These are phyloP conservation scores for Zymoseptoria passerinii DNA, from an alignment of 2,329 filamentous ascomycete genomes.

Conservation along the genomic window DNA sequence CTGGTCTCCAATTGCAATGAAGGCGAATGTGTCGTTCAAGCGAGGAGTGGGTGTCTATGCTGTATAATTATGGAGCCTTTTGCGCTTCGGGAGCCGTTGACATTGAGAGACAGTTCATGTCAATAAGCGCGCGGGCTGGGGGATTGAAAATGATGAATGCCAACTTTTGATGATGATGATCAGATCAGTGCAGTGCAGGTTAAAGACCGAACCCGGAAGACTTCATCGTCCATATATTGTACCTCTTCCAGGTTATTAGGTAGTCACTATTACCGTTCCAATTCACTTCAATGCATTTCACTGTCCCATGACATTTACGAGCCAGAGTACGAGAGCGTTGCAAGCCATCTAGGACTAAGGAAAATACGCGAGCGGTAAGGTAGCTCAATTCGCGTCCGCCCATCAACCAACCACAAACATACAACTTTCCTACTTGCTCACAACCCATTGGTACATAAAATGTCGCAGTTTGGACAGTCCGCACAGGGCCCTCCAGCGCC, in stretches of 20 bases:
- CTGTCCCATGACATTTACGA: neutral
- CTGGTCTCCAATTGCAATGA: neutral
- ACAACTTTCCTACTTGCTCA: neutral
- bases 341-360: slow-evolving; percentile 2
- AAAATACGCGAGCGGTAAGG: slow-evolving; percentile 1
- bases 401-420: neutral
- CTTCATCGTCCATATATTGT: too few species aligned
- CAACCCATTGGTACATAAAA: neutral
- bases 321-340: neutral
- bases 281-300: too few species aligned
- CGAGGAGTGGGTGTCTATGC: neutral
- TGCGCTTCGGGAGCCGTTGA: neutral
- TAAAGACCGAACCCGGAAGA: too few species aligned
- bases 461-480: slow-evolving; percentile 1
- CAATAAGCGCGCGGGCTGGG: neutral
- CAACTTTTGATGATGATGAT: too few species aligned
- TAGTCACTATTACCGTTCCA: too few species aligned
- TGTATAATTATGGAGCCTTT: neutral
- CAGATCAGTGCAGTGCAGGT: too few species aligned
- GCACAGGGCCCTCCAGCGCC: slow-evolving; percentile 5
- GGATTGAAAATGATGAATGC: too few species aligned
- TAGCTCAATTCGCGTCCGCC: neutral
- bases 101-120: neutral
- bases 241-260: too few species aligned
- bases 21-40: neutral